Evolutionary conservation across 2,329 filamentous ascomycete species (phyloP), one percentile per base, ranked within the genome.

Genomic region (Fusarium pininemorale): DNA sequence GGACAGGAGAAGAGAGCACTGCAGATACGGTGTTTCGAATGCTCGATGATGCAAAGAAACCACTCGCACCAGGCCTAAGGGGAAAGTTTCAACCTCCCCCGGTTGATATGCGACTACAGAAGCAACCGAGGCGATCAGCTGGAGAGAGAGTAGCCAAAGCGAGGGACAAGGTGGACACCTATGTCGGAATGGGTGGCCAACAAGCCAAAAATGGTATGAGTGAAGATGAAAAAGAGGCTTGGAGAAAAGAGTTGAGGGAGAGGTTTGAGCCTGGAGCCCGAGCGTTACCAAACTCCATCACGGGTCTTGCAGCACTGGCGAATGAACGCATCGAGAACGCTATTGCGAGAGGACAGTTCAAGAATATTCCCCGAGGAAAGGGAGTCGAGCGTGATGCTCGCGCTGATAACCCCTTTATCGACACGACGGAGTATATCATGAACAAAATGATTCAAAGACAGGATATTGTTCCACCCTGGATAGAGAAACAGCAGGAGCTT

Each of bases 361-460:
- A 88, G 80, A 92, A 97, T 76, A 92, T 99, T 18, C 91, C 90
- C 13, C 88, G 95, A 6, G 96, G 96, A 0, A 92, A 92, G 75
- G 91, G 90, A 11, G 87, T 96, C n/a, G 90, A 95, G 81, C 85
- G 92, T n/a, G 95, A 98, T 76, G 85, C 93, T 57, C 91, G 94
- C 74, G 93, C 94, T 2, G 92, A 92, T 76, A 97, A 93, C 75
- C 95, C 96, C 0, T 98, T 97, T 79, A 90, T 98, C 65, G 94
- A 98, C 79, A 98, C 96, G 1, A 98, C 96, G 0, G 96, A 98
- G 82, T 98, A 98, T 81, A 94, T 98, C 77, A 93, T 98, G 92
- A 98, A 99, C 84, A 96, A 97, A 83, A 98, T 98, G 85, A 98
- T 99, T 72, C 94, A 98, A 83, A 92, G 93, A 66, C 96, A 99